phyloP scores from a whole-genome alignment of 192 early-diverging fungal genomes.

The Backusella sp. region DNA sequence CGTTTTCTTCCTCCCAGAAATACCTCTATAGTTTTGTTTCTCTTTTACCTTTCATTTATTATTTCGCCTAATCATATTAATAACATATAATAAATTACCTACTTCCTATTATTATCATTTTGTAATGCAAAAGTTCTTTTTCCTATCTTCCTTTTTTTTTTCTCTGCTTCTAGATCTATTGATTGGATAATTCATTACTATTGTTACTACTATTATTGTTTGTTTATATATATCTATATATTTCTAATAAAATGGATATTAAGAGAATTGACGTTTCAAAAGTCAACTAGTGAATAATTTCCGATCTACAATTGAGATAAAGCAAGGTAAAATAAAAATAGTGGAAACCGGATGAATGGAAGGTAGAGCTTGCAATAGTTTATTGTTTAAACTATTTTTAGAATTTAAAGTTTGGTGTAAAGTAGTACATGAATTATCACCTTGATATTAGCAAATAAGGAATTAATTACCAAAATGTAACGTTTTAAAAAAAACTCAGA shows the following conservation, averaged over 20 bases:
- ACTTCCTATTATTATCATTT: background rate
- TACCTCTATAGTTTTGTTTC: background rate
- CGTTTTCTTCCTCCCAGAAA: background rate
- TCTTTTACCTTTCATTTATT: background rate
- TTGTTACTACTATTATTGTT: background rate
- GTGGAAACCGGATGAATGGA: background rate
- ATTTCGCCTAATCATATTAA: background rate
- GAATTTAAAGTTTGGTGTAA: constrained; percentile 1
- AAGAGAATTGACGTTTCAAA: background rate
- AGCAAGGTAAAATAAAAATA: background rate
- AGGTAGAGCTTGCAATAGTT: background rate
- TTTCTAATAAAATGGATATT: background rate
- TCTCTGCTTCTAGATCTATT: background rate
- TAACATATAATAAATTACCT: background rate
- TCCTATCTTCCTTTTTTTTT: background rate
- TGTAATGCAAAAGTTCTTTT: background rate
- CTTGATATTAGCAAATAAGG: background rate
- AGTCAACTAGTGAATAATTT: background rate
- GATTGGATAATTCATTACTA: background rate
- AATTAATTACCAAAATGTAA: constrained; percentile 1
- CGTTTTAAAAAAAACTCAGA: background rate
- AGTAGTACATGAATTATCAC: background rate
- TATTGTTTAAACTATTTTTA: constrained; percentile 5
- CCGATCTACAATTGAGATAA: background rate
- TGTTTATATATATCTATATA: background rate